Conservation (phyloP, 2,329 filamentous ascomycete species). For the Raffaelea albimanens region DNA sequence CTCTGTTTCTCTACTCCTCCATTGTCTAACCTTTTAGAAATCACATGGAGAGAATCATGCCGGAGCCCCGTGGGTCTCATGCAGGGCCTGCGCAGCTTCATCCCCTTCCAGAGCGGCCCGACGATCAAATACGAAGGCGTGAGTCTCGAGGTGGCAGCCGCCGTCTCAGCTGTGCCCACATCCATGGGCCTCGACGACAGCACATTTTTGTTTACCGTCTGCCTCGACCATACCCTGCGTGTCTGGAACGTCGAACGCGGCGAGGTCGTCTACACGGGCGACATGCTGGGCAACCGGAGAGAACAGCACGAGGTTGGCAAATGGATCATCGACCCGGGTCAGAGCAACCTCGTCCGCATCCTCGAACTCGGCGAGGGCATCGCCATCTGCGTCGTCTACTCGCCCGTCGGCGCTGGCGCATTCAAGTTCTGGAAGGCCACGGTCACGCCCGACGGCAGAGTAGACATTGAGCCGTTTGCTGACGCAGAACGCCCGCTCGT, state of each 20-base stretch:
- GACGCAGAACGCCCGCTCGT: slow-evolving; percentile 56
- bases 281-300: slow-evolving; percentile 61
- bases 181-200: slow-evolving; percentile 38
- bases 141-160: slow-evolving; percentile 58
- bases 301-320: slow-evolving; percentile 61
- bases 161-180: slow-evolving; percentile 51
- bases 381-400: slow-evolving; percentile 67
- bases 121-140: slow-evolving; percentile 54
- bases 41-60: slow-evolving; percentile 59
- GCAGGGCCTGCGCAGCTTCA: slow-evolving; percentile 54
- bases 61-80: slow-evolving; percentile 67
- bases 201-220: slow-evolving; percentile 65
- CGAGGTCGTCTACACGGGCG: slow-evolving; percentile 64
- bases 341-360: slow-evolving; percentile 67
- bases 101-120: slow-evolving; percentile 56
- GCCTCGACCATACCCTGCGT: slow-evolving; percentile 78
- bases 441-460: slow-evolving; percentile 51
- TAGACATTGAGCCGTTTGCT: slow-evolving; percentile 43
- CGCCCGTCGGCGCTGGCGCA: slow-evolving; percentile 74
- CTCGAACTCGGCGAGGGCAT: slow-evolving; percentile 47
- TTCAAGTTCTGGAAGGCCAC: slow-evolving; percentile 89
- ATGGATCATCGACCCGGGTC: slow-evolving; percentile 70
- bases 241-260: slow-evolving; percentile 85
- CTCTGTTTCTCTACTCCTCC: not conserved
- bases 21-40: not conserved